phyloP scores from a whole-genome alignment of 495 filamentous ascomycete genomes.

The Filosporella fistucella region DNA sequence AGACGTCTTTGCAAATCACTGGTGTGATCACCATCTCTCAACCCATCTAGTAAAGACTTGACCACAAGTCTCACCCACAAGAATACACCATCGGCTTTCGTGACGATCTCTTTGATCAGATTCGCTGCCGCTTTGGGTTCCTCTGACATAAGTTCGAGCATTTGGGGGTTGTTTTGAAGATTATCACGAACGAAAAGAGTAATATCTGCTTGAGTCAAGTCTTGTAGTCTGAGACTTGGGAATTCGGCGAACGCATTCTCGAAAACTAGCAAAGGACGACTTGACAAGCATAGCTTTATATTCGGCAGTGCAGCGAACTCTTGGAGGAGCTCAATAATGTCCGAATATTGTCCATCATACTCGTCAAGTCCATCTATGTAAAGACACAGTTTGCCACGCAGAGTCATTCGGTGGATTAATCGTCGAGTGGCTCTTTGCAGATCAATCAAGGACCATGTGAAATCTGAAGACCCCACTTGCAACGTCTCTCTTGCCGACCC shows the following conservation, averaged over 20 bases:
- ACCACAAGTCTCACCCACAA: conserved; percentile 30
- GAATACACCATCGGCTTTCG: conserved; percentile 33
- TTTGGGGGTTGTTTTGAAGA: conserved; percentile 18
- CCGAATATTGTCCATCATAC: conserved; percentile 25
- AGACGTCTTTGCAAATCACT: conserved; percentile 4
- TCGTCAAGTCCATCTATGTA: conserved; percentile 37
- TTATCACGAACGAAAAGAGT: conserved; percentile 9
- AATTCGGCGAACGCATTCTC: conserved; percentile 28
- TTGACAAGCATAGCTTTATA: conserved; percentile 34
- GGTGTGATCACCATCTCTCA: conserved; percentile 4
- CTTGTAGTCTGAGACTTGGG: conserved; percentile 25
- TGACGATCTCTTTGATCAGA: conserved; percentile 23
- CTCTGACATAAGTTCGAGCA: not conserved
- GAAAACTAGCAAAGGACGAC: conserved; percentile 38
- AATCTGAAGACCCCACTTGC: no score
- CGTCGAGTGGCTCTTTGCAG: not conserved
- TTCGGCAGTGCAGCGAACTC: conserved; percentile 7
- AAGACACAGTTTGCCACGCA: conserved; percentile 14
- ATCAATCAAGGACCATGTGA: not conserved
- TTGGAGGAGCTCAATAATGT: conserved; percentile 25
- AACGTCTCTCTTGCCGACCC: no score
- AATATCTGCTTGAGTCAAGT: conserved; percentile 26
- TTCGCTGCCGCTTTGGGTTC: not conserved
- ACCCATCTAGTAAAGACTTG: conserved; percentile 7
- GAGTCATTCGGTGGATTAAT: not conserved